Conservation (phyloP, 2,329 filamentous ascomycete genomes). For the Arachnomyces sp. region DNA sequence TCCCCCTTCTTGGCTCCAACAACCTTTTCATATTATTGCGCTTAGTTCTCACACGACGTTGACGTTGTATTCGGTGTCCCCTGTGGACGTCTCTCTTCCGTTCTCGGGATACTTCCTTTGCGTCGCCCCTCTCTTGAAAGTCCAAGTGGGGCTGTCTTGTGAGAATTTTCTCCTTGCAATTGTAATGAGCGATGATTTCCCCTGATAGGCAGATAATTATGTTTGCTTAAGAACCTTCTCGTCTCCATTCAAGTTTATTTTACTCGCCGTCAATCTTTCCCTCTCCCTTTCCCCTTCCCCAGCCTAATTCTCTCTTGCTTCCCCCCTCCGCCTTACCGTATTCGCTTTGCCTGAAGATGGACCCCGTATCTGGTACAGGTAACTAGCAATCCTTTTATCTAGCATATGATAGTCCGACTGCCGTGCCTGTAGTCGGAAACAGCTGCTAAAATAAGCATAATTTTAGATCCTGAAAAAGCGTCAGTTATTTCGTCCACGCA, state of each 20-base stretch:
- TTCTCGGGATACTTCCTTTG: too few species aligned
- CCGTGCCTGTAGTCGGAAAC: conserved; percentile 9
- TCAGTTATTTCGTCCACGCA: conserved; percentile 2
- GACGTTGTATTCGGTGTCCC: too few species aligned
- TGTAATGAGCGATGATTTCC: conserved; percentile 1
- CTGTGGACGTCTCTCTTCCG: too few species aligned
- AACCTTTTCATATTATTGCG: too few species aligned
- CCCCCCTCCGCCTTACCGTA: neutral
- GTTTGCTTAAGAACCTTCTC: too few species aligned
- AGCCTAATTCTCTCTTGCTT: conserved; percentile 2
- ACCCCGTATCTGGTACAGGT: conserved; percentile 13
- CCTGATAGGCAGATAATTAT: neutral
- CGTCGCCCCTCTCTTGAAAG: too few species aligned
- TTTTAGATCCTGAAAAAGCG: conserved; percentile 15
- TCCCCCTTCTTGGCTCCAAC: too few species aligned
- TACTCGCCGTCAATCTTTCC: neutral
- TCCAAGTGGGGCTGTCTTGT: too few species aligned
- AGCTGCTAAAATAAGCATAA: conserved; percentile 6
- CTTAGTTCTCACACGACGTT: too few species aligned
- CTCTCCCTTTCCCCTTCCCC: neutral
- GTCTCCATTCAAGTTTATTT: neutral
- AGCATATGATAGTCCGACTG: conserved; percentile 11
- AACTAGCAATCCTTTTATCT: conserved; percentile 12
- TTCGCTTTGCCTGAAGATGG: conserved; percentile 4
- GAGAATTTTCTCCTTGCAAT: neutral